A percentile compares a stretch with the other conserved stretches of the same genome.
Evolutionary conservation across 2,329 filamentous ascomycete genomes (phyloP).

Genomic region (Fusarium gaditjirri): DNA sequence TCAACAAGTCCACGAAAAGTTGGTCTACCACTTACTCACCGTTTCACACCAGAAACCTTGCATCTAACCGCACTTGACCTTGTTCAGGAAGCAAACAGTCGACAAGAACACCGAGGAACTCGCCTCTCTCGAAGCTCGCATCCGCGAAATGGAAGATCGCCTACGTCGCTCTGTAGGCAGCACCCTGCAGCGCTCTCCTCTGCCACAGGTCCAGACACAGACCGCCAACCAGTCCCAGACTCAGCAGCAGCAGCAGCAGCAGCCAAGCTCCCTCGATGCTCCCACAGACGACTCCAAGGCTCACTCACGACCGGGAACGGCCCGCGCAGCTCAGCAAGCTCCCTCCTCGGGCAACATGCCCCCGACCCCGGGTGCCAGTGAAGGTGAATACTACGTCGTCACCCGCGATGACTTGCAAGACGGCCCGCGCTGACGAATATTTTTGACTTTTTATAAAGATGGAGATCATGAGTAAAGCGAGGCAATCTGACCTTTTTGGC

Average conservation of each 20-base stretch:
- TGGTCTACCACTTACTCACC: conserved; percentile 50
- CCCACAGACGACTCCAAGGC: conserved; percentile 50
- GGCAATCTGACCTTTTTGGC: conserved; percentile 17
- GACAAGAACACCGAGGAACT: conserved; percentile 80
- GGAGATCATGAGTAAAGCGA: conserved; percentile 52
- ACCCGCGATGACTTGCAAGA: conserved; percentile 47
- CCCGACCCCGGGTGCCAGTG: conserved; percentile 69
- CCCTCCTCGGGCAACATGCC: conserved; percentile 67
- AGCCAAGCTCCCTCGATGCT: conserved; percentile 32
- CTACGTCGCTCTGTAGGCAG: conserved; percentile 59
- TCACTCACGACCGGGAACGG: conserved; percentile 66
- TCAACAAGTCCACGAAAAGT: conserved; percentile 85
- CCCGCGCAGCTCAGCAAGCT: conserved; percentile 60
- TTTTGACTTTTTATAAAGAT: conserved; percentile 47
- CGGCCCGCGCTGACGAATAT: conserved; percentile 46
- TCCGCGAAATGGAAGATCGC: conserved; percentile 86
- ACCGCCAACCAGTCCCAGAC: conserved; percentile 30
- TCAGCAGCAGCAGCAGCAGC: conserved; percentile 33
- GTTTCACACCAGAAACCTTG: not conserved
- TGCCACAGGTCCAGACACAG: conserved; percentile 27
- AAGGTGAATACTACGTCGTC: conserved; percentile 67
- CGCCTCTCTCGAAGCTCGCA: conserved; percentile 83
- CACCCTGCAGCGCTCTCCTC: conserved; percentile 29
- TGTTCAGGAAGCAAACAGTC: conserved; percentile 79
- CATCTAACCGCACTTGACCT: conserved; percentile 25